Base-by-base conservation (phyloP, 2,329 filamentous ascomycete species). In the Taxawa tesnikishii region DNA sequence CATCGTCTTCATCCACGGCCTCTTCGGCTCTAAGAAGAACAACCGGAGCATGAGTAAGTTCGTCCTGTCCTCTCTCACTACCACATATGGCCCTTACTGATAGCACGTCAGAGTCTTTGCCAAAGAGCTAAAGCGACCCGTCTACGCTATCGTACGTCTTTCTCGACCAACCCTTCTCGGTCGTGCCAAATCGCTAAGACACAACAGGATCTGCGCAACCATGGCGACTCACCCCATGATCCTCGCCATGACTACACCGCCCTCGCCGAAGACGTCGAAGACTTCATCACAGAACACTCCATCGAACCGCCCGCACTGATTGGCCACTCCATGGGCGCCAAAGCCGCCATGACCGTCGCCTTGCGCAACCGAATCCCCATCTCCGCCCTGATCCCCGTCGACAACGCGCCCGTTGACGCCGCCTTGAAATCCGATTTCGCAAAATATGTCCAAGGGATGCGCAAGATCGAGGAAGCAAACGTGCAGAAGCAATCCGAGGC, bases 251-350 rank as follows among this genome's bases (percentile, higher is more conserved):
- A 88, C 59, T 96, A 96, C 55, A 55, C 59, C 2, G 68, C 74
- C 27, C 85, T 96, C 71, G 83, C 88, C 4, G 71, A 77, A 42
- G 88, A 96, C 47, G 75, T 94, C 8, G 73, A 78, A 33, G 65
- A 69, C 27, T 96, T 96, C 54, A 78, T 96, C 34, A 46, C 66
- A 4, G 61, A 80, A 33, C 79, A 92, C 53, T 62, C 66, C 3
- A 60, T 94, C n/a, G 61, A 68, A 27, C 63, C 80, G 16, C 67
- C 78, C 2, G 84, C 81, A 0, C 60, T 96, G 16, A 90, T 96
- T 47, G 88, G 88, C 0, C 90, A 96, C 59, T 94, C 84, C 2
- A 96, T 96, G 88, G 88, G 90, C 41, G 88, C 88, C 28, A 96
- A 96, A 63, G 77, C 80, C 2, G 84, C 83, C 45, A 94, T 96